A percentile compares a stretch with the other conserved stretches of the same genome.
These are phyloP conservation scores for Lactarius indigo DNA, from an alignment of 768 basidiomycete genomes.

Conservation along the genomic window DNA sequence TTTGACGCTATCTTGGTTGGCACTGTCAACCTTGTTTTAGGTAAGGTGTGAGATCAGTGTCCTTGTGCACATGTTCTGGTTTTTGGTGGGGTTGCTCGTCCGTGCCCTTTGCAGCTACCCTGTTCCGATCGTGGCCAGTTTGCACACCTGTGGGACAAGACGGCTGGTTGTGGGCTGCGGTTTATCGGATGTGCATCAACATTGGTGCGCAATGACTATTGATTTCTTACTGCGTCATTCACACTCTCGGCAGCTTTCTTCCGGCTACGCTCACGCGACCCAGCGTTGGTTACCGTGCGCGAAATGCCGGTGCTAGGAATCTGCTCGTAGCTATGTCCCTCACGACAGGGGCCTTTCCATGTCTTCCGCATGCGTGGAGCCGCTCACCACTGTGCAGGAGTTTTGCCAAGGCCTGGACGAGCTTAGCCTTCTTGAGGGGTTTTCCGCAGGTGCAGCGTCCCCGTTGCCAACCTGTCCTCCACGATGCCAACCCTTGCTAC, in stretches of 20 bases:
- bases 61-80: constrained; percentile 76
- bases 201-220: too few species aligned
- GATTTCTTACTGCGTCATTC: too few species aligned
- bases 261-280: constrained; percentile 63
- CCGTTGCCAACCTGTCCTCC: constrained; percentile 39
- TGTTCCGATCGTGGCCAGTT: constrained; percentile 51
- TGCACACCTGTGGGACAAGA: constrained; percentile 60
- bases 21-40: neutral
- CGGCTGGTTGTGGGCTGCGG: constrained; percentile 67
- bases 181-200: constrained; percentile 76
- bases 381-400: constrained; percentile 32
- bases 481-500: constrained; percentile 29
- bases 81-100: constrained; percentile 56
- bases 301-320: constrained; percentile 59
- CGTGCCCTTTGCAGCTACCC: constrained; percentile 47
- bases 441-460: constrained; percentile 50
- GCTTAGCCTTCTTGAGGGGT: constrained; percentile 62
- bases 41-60: constrained; percentile 80
- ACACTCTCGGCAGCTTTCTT: too few species aligned
- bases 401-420: constrained; percentile 56
- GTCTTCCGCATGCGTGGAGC: constrained; percentile 32
- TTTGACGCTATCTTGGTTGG: neutral
- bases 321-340: constrained; percentile 35
- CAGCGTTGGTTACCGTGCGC: constrained; percentile 79
- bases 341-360: constrained; percentile 34